These are phyloP conservation scores for Fragaria nilgerrensis DNA, from an alignment of 306 rosid genomes.

Conservation along the genomic window DNA sequence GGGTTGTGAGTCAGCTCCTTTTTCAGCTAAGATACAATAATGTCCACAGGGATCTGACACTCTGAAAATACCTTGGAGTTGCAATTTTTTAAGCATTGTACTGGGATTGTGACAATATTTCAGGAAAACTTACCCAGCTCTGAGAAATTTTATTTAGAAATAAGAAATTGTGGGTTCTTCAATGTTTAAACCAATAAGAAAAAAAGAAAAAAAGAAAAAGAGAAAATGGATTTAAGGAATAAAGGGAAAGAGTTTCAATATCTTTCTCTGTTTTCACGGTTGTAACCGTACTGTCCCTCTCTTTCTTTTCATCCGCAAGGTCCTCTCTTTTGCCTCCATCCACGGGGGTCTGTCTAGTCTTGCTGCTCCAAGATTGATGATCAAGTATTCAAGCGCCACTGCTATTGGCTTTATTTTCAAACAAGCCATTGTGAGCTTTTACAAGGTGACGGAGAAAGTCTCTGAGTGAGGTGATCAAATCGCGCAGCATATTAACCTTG, in stretches of 20 bases:
- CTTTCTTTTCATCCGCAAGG: neutral
- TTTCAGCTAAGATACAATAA: slow-evolving; percentile 36
- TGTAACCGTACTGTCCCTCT: slow-evolving; percentile 16
- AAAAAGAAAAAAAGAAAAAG: neutral
- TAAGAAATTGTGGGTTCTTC: neutral
- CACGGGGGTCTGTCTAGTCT: slow-evolving; percentile 26
- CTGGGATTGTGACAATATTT: slow-evolving; percentile 23
- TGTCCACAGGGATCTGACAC: slow-evolving; percentile 43
- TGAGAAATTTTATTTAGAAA: neutral
- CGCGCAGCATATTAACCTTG: too few relatives aligned
- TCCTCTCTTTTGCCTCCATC: slow-evolving; percentile 23
- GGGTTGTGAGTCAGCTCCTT: slow-evolving; percentile 28
- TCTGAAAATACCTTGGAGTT: slow-evolving; percentile 27
- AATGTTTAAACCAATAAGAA: neutral
- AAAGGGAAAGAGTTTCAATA: neutral
- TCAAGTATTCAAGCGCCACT: neutral
- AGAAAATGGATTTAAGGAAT: neutral
- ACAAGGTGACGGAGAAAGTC: too few relatives aligned
- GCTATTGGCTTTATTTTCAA: neutral
- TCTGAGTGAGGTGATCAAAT: too few relatives aligned
- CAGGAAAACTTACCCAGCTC: neutral
- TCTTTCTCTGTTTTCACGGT: slow-evolving; percentile 35
- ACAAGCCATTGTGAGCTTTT: neutral
- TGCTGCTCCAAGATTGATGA: neutral
- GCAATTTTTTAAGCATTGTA: slow-evolving; percentile 3